phyloP scores from a whole-genome alignment of 306 rosid genomes.

The Arachis stenosperma region DNA sequence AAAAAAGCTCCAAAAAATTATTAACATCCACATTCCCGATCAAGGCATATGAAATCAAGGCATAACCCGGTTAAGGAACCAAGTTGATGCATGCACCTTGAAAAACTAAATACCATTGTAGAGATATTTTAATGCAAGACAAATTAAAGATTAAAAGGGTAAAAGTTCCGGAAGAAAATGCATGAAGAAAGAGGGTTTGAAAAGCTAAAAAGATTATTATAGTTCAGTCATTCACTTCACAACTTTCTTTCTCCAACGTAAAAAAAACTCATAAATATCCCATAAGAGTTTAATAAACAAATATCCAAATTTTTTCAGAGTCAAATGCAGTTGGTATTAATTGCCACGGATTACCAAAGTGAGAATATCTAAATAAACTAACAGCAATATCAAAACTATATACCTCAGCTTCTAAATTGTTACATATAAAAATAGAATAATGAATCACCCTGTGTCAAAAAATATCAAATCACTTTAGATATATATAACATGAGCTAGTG shows the following conservation, averaged over 20 bases:
- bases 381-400: not conserved
- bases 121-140: constrained; percentile 5
- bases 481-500: not conserved
- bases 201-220: too few species aligned
- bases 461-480: not conserved
- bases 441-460: not conserved
- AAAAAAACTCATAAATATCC: not conserved
- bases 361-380: constrained; percentile 18
- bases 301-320: constrained; percentile 6
- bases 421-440: constrained; percentile 15
- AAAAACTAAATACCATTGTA: not conserved
- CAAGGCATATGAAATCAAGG: too few species aligned
- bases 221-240: too few species aligned
- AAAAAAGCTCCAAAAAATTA: too few species aligned
- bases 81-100: constrained; percentile 27
- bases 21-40: too few species aligned
- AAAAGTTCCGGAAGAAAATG: not conserved
- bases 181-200: not conserved
- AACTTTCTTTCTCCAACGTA: too few species aligned
- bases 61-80: constrained; percentile 8
- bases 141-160: not conserved
- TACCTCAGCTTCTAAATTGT: not conserved
- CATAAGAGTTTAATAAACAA: constrained; percentile 6
- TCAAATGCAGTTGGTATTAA: not conserved
- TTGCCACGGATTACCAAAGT: not conserved